Base-by-base conservation (phyloP, 371 early-diverging fungal genomes). In the Mortierella sp. region DNA sequence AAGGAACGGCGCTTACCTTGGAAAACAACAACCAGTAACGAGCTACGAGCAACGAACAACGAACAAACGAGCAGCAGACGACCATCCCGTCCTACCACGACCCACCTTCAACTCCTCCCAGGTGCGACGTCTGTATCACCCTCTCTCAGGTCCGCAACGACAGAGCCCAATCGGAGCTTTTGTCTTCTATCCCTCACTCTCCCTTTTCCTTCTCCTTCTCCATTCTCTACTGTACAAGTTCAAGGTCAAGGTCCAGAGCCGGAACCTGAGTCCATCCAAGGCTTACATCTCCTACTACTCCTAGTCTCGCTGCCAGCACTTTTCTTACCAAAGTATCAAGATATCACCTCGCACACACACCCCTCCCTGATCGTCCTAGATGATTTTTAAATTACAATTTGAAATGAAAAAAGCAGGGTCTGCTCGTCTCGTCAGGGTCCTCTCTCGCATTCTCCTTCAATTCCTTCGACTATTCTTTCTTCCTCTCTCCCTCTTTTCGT, bases 91-190 rank as follows among this genome's bases (percentile, higher is more conserved):
- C 14, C 2, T 16, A 31, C 34, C 61, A 31, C 31, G 3, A 31
- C 59, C 43, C 43, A 28, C 31, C 19, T 16, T 19, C 61, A 34
- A 34, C 21, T 31, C 57, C 28, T 57, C 54, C 31, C 34, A 19
- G 31, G 61, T 21, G 61, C 16, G 37, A 40, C 34, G 5, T 61
- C 34, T 61, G 61, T 61, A 61, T 61, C 61, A 61, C 61, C 61
- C 16, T 34, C 31, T 5, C 28, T 34, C 28, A 1, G 14, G 31
- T 61, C 28, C 5, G 31, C 9, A 16, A 61, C 46, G 9, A 16
- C 19, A 61, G 61, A 61, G 34, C 61, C 61, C 61, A 57, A 34
- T 61, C 61, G 61, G 61, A 61, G 61, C 61, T 50, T 50, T 50
- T 61, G 34, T 16, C 34, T 34, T 6, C 13, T 59, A 28, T 14